Base-by-base conservation (phyloP, 805 yeast species). In the Schizosaccharomyces octosporus region DNA sequence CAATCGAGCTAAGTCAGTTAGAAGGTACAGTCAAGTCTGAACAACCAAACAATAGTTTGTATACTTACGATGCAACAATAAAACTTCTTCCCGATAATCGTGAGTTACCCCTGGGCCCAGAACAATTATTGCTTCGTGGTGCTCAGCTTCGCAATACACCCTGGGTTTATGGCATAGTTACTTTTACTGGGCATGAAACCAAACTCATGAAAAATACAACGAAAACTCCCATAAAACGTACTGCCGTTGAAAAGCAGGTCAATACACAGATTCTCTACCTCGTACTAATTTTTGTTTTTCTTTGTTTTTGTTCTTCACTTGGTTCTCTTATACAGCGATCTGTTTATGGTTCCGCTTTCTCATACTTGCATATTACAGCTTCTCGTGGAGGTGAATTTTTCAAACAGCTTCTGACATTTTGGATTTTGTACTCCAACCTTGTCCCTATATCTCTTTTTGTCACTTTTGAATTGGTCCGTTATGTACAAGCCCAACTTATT, bases 131-230 rank as follows among this genome's bases (percentile, higher is more conserved):
- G 51, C 76, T 93, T 62, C 80, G 99, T 73, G 99, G 99, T 64
- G 98, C 99, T 4, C 87, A 93, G 3, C 75, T 93, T 64, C 79
- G 97, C 72, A 93, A 93, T 69, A 94, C 99, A 0, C 85, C 82
- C 55, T 93, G 96, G 97, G 81, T 93, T 55, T 86, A 86, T 67
- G 99, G 98, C 27, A 77, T 87, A 61, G 97, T 87, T 1, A 81
- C 93, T 0, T 93, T 90, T 70, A 93, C 99, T 0, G 99, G 99
- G 24, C 99, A 94, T 70, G 98, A 93, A 73, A 93, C 99, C 0
- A 93, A 93, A 69, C 76, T 93, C 65, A 90, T 93, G 97, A 81
- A 98, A 70, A 93, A 93, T 73, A 98, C 99, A 21, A 89, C 97
- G 1, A 97, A 98, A 1, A 83, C 99, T 1, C 99, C 99, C 11